Evolutionary conservation across 2,329 filamentous ascomycete genomes (phyloP), one percentile per base, ranked within the genome.

Genomic region (Fusarium humuli): DNA sequence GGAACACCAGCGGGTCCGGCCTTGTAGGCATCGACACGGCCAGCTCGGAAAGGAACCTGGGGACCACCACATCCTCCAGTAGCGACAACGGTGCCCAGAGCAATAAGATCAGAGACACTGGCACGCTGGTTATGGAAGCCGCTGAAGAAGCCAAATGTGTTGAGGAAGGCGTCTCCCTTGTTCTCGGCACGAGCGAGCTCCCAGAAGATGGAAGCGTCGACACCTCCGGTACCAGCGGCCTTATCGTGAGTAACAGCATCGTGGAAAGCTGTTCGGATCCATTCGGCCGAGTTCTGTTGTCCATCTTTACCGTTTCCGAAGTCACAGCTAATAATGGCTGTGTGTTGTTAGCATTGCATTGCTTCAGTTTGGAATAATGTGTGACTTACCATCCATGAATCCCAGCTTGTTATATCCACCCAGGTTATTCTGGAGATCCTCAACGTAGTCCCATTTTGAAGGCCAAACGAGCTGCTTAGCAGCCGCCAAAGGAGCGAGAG

Each of bases 51-150:
- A 0, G 76, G 72, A 25, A 81, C 73, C 18, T 65, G 52, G 5
- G 73, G 53, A 48, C 72, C 60, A 3, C 56, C 14, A 30, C 72
- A 90, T 4, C 83, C 81, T 32, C 86, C 81, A 9, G 87, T 63
- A 20, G 77, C 72, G 4, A 75, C 63, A 2, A 79, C 66, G 1
- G 77, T 73, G 11, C 75, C 73, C 42, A 81, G 69, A 9, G 79
- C 79, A 1, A 80, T 63, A 4, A 80, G 69, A 46, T 81, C 79
- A 0, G 79, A 57, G 4, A 71, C 72, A 2, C 48, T 60, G 1
- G 67, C 55, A 0, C 63, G 63, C 5, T 27, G 53, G 14, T 45
- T 69, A 29, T 69, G 32, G 20, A 71, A 60, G 22, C 48, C 46
- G 0, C 16, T 34, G 41, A 74, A 73, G 65, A 84, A 86, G 41